Base-by-base conservation (phyloP, 345 rosid genomes). In the Corchorus capsularis region DNA sequence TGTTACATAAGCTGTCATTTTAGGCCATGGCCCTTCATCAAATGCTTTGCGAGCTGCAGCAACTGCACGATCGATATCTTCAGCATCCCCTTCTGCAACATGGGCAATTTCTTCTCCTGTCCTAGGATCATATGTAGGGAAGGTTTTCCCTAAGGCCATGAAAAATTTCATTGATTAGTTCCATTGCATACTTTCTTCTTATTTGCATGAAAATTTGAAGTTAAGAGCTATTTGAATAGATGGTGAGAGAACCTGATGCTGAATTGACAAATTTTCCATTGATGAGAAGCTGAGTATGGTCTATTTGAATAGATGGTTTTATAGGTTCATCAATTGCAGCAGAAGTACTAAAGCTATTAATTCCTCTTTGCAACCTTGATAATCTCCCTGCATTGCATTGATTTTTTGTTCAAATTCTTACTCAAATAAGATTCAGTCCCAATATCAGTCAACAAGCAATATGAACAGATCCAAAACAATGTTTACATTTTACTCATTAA, bases 11-110 rank as follows among this genome's bases (percentile, higher is more conserved):
- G 88, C 82, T 49, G 83, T 74, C 84, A 88, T 83, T 75, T 4
- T 78, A 8, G 91, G 89, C 89, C 91, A 88, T 20, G 89, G 88
- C 64, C 91, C 91, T 75, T 86, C 74, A n/a, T 88, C 91, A 53
- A 88, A 88, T 0, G 91, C 91, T 74, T 80, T 82, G 3, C 89
- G 85, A 75, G 89, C 91, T 73, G 88, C 87, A 20, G 80, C 53
- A 20, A 88, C 91, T 4, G 89, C 91, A 37, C 85, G 71, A 64
- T 88, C 73, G 22, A 88, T 9, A 75, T 88, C 91, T 81, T 88
- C 91, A 5, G 57, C 78, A 66, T 86, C 87, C 0, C 86, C 91
- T 85, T 88, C 89, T 16, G 91, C 88, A 74, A 88, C 88, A 66
- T 82, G 41, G 43, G 88, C 80, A 67, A 88, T 88, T 57, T 80